Conservation (phyloP, 2,329 filamentous ascomycete species). For the Rutstroemia sp. region DNA sequence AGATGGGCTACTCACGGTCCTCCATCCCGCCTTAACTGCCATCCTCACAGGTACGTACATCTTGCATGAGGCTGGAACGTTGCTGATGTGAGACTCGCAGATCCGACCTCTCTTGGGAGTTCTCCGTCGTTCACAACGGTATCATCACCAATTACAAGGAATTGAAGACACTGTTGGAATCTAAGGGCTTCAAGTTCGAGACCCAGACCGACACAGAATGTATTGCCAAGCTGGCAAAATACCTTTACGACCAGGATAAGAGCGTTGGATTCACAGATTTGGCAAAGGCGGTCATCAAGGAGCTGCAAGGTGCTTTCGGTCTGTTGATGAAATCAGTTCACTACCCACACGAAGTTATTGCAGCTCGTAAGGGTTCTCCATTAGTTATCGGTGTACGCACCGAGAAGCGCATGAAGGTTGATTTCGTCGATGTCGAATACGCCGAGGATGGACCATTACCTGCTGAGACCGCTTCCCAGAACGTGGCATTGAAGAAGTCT, state of each 20-base stretch:
- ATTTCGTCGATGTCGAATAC: slow-evolving; percentile 99
- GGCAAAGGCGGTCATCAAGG: slow-evolving; percentile 95
- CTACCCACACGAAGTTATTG: slow-evolving; percentile 96
- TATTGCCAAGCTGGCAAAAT: slow-evolving; percentile 98
- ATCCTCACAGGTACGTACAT: slow-evolving; percentile 78
- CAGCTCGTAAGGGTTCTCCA: slow-evolving; percentile 95
- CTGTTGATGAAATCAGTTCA: slow-evolving; percentile 97
- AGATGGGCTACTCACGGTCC: slow-evolving; percentile 97
- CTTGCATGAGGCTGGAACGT: background rate
- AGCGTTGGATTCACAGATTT: slow-evolving; percentile 93
- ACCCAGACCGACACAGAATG: slow-evolving; percentile 99
- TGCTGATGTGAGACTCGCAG: slow-evolving; percentile 37
- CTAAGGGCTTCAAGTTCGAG: slow-evolving; percentile 98
- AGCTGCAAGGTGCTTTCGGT: slow-evolving; percentile 96
- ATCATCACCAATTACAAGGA: slow-evolving; percentile 99
- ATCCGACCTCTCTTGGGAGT: slow-evolving; percentile 93
- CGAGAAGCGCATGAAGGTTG: slow-evolving; percentile 98
- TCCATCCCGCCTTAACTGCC: slow-evolving; percentile 92
- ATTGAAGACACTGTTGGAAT: slow-evolving; percentile 82
- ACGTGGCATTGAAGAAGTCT: slow-evolving; percentile 90
- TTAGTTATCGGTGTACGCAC: slow-evolving; percentile 96
- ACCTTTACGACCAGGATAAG: slow-evolving; percentile 91
- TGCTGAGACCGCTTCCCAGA: slow-evolving; percentile 91
- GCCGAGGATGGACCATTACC: slow-evolving; percentile 75
- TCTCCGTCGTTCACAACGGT: slow-evolving; percentile 96